phyloP scores from a whole-genome alignment of 768 basidiomycete genomes.

The Tylopilus subfusipes region DNA sequence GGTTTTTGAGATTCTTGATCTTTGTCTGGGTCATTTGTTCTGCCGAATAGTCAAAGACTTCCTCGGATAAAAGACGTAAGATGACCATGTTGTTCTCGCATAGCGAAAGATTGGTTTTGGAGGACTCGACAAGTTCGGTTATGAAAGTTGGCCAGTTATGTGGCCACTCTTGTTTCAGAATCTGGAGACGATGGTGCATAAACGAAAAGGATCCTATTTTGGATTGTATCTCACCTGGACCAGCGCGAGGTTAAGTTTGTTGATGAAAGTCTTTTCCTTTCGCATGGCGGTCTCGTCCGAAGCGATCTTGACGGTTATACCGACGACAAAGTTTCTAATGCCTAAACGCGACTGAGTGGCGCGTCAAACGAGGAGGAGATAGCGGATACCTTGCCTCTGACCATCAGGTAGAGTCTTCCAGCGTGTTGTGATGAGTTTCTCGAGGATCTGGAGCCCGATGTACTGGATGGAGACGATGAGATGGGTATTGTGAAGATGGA shows the following conservation, averaged over 20 bases:
- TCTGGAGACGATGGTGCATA: constrained; percentile 45
- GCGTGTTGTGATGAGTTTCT: constrained; percentile 89
- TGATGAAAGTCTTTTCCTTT: constrained; percentile 90
- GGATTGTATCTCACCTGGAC: constrained; percentile 65
- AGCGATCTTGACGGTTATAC: constrained; percentile 87
- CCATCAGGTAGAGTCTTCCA: constrained; percentile 97
- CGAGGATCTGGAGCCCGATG: constrained; percentile 94
- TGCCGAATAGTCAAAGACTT: constrained; percentile 98
- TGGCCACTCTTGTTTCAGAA: constrained; percentile 99
- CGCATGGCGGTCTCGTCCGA: constrained; percentile 86
- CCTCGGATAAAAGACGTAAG: constrained; percentile 93
- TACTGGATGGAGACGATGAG: constrained; percentile 52
- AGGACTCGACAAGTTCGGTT: constrained; percentile 93
- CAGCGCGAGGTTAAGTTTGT: constrained; percentile 94
- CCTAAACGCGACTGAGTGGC: constrained; percentile 42
- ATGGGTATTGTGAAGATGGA: not conserved
- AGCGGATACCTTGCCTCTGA: constrained; percentile 74
- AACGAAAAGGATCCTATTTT: not conserved
- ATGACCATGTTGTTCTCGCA: constrained; percentile 99
- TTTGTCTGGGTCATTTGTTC: constrained; percentile 98
- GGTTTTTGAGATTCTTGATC: constrained; percentile 95
- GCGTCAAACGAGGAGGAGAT: constrained; percentile 1
- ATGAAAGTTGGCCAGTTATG: constrained; percentile 99
- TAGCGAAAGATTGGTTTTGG: constrained; percentile 90
- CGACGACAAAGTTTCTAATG: constrained; percentile 95